A percentile compares a stretch with the other conserved stretches of the same genome.
phyloP scores from a whole-genome alignment of 352 stramenopile species.

The Thraustotheca clavata region DNA sequence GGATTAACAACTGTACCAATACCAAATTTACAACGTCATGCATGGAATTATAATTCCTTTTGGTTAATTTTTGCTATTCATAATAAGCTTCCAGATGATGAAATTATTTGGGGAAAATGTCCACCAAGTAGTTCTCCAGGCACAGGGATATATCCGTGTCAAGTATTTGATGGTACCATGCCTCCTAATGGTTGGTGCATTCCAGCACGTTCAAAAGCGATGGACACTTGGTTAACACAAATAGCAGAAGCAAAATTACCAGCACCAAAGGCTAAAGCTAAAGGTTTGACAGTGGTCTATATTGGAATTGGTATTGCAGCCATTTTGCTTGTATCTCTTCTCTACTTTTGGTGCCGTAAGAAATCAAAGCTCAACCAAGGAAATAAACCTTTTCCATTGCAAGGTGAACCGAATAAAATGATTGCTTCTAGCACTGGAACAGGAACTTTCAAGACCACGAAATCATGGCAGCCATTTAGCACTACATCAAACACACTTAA shows the following conservation, averaged over 20 bases:
- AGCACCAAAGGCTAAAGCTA: no score
- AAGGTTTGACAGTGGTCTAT: no score
- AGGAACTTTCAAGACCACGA: not conserved
- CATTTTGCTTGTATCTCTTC: no score
- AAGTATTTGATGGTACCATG: not conserved
- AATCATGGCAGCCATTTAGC: not conserved
- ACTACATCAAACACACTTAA: conserved; percentile 36
- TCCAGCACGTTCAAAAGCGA: not conserved
- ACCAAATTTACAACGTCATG: not conserved
- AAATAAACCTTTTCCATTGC: not conserved
- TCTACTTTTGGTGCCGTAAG: not conserved
- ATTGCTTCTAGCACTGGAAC: not conserved
- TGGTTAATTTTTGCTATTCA: not conserved
- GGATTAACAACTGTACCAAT: not conserved
- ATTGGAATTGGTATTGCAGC: not conserved
- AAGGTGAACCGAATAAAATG: not conserved
- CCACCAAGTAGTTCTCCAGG: not conserved
- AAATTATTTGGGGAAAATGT: not conserved
- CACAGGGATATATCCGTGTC: not conserved
- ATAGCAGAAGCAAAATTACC: not conserved
- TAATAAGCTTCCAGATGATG: not conserved
- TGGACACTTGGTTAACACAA: not conserved
- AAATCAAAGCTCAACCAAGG: not conserved
- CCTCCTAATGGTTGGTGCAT: not conserved
- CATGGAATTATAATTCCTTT: not conserved